These are phyloP conservation scores for Trichoderma sp. DNA, from an alignment of 2,329 filamentous ascomycete species.

Conservation along the genomic window DNA sequence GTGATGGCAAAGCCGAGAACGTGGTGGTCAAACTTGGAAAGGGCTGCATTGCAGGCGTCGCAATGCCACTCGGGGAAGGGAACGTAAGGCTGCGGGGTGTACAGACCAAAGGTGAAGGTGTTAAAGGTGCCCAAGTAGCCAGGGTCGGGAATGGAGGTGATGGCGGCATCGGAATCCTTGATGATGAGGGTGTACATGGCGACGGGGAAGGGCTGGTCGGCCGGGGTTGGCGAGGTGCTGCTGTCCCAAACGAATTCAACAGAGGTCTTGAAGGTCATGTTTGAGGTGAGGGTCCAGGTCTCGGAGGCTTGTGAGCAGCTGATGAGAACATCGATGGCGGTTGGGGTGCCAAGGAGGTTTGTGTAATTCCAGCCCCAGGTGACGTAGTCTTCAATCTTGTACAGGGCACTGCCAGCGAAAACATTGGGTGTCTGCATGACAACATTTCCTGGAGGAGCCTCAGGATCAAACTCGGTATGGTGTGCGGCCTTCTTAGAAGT, in stretches of 20 bases:
- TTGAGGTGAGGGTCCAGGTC: slow-evolving; percentile 60
- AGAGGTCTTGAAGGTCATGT: slow-evolving; percentile 56
- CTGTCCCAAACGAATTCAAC: slow-evolving; percentile 60
- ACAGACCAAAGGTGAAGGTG: slow-evolving; percentile 57
- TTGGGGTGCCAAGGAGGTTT: slow-evolving; percentile 54
- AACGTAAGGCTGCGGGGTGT: slow-evolving; percentile 51
- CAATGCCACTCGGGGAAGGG: slow-evolving; percentile 53
- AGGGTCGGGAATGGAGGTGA: slow-evolving; percentile 49
- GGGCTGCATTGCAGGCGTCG: slow-evolving; percentile 55
- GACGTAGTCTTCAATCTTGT: slow-evolving; percentile 58
- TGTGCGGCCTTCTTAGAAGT: slow-evolving; percentile 26
- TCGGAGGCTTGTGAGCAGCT: slow-evolving; percentile 51
- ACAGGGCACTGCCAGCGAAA: slow-evolving; percentile 46
- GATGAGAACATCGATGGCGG: slow-evolving; percentile 58
- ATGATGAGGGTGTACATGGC: slow-evolving; percentile 61
- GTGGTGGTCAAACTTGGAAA: slow-evolving; percentile 45
- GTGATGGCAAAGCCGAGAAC: slow-evolving; percentile 50
- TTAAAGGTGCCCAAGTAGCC: slow-evolving; percentile 54
- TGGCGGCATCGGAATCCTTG: slow-evolving; percentile 53
- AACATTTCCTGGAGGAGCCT: slow-evolving; percentile 50
- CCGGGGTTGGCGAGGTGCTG: slow-evolving; percentile 44
- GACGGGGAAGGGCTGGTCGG: slow-evolving; percentile 47
- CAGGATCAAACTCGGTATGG: slow-evolving; percentile 40
- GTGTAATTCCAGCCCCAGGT: slow-evolving; percentile 68
- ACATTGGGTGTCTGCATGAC: slow-evolving; percentile 52